phyloP scores from a whole-genome alignment of 2,329 filamentous ascomycete genomes.

The Colletotrichum trifolii region DNA sequence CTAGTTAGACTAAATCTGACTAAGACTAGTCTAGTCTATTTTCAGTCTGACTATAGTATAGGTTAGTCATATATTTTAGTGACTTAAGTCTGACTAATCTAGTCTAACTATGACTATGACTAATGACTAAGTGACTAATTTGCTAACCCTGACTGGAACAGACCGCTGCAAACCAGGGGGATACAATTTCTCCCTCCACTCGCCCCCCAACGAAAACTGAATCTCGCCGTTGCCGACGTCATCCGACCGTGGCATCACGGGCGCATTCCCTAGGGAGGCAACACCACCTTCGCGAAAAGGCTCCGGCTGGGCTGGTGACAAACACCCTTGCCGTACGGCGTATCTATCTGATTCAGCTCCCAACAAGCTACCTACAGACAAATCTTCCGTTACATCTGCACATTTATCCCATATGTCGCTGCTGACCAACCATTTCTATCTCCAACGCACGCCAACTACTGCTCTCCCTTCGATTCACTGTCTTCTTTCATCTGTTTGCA shows the following conservation, averaged over 20 bases:
- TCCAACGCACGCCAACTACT: neutral
- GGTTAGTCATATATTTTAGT: too few species aligned
- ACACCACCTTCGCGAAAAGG: constrained; percentile 9
- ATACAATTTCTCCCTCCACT: neutral
- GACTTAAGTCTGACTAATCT: too few species aligned
- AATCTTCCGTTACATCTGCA: constrained; percentile 2
- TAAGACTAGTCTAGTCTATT: too few species aligned
- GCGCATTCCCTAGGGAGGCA: constrained; percentile 34
- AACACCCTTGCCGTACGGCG: neutral
- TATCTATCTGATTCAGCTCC: neutral
- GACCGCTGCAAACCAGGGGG: too few species aligned
- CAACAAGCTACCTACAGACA: neutral
- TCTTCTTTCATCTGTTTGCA: constrained; percentile 1
- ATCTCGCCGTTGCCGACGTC: constrained; percentile 33
- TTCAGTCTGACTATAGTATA: too few species aligned
- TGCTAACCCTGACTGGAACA: too few species aligned
- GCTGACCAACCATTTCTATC: neutral
- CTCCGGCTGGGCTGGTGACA: constrained; percentile 4
- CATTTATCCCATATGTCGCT: neutral
- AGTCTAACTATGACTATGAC: too few species aligned
- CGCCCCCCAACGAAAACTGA: constrained; percentile 34
- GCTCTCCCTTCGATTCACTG: neutral
- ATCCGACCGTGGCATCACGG: constrained; percentile 35
- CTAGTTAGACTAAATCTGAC: too few species aligned
- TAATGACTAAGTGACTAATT: too few species aligned